Conservation (phyloP, 805 yeast species). For the Grigorovia jiainica region DNA sequence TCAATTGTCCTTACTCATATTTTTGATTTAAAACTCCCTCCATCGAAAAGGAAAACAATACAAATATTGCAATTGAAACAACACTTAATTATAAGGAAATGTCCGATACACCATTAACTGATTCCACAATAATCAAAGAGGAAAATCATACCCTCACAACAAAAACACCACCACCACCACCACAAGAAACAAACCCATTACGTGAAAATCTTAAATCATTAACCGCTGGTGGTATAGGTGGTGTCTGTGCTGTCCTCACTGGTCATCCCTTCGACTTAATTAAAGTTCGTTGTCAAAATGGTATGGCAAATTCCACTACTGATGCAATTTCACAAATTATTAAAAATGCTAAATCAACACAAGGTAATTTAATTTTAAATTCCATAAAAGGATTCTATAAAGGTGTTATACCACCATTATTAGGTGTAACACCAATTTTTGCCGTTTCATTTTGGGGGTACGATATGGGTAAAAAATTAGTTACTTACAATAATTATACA, state of each 20-base stretch:
- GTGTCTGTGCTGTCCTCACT: conserved; percentile 86
- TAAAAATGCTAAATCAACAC: conserved; percentile 26
- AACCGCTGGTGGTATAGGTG: conserved; percentile 93
- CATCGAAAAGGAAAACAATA: no score
- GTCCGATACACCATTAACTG: conserved; percentile 10
- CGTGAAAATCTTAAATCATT: conserved; percentile 76
- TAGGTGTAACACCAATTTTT: conserved; percentile 98
- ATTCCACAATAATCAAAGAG: conserved; percentile 5
- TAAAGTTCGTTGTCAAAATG: conserved; percentile 85
- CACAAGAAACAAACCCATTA: conserved; percentile 2
- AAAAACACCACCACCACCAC: not conserved
- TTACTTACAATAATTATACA: conserved; percentile 30
- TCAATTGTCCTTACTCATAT: no score
- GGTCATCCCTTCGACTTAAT: conserved; percentile 96
- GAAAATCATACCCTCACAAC: conserved; percentile 1
- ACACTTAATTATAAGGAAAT: no score
- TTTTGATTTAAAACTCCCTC: no score
- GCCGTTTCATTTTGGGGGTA: conserved; percentile 99
- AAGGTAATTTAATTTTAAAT: conserved; percentile 11
- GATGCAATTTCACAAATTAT: conserved; percentile 65
- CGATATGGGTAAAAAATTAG: conserved; percentile 79
- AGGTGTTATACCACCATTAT: conserved; percentile 87
- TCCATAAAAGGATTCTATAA: conserved; percentile 62
- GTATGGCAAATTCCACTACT: conserved; percentile 47
- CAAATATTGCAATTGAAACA: no score